These are phyloP conservation scores for Herpetomonas samuelpessoai DNA, from an alignment of 208 protist genomes.

Conservation along the genomic window DNA sequence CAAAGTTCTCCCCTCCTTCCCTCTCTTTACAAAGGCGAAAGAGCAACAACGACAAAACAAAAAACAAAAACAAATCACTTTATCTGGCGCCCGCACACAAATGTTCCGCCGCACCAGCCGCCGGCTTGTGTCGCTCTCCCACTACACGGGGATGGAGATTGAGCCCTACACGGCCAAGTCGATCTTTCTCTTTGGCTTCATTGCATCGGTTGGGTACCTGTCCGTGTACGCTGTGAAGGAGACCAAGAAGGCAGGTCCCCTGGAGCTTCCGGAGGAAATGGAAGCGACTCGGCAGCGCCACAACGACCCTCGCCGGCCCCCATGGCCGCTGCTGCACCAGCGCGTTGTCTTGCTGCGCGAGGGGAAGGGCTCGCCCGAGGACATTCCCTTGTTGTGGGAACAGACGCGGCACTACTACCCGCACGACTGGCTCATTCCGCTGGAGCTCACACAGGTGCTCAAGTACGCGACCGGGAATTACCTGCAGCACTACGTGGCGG, in stretches of 20 bases:
- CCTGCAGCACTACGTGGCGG: constrained; percentile 76
- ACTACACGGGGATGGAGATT: constrained; percentile 54
- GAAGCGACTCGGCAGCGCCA: constrained; percentile 55
- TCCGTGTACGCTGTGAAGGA: constrained; percentile 77
- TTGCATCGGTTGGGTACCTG: constrained; percentile 59
- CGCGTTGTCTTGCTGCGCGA: constrained; percentile 77
- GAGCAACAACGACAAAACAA: too few relatives aligned
- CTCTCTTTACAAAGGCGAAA: too few relatives aligned
- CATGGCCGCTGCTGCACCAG: constrained; percentile 86
- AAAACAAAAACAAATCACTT: too few relatives aligned
- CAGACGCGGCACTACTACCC: constrained; percentile 85
- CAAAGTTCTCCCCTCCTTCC: too few relatives aligned
- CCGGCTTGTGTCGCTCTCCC: constrained; percentile 43
- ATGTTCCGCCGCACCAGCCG: constrained; percentile 58
- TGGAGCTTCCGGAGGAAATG: constrained; percentile 70
- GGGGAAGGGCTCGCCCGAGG: constrained; percentile 64
- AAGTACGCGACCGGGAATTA: constrained; percentile 81
- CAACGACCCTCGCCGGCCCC: constrained; percentile 74
- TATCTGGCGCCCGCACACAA: background rate
- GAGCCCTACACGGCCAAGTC: constrained; percentile 86
- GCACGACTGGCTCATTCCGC: constrained; percentile 78
- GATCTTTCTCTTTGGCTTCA: constrained; percentile 78
- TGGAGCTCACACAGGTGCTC: constrained; percentile 82
- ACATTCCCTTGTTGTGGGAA: constrained; percentile 79
- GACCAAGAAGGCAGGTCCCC: constrained; percentile 74